phyloP scores from a whole-genome alignment of 2,329 filamentous ascomycete genomes.

The Mycosphaerella sp. region DNA sequence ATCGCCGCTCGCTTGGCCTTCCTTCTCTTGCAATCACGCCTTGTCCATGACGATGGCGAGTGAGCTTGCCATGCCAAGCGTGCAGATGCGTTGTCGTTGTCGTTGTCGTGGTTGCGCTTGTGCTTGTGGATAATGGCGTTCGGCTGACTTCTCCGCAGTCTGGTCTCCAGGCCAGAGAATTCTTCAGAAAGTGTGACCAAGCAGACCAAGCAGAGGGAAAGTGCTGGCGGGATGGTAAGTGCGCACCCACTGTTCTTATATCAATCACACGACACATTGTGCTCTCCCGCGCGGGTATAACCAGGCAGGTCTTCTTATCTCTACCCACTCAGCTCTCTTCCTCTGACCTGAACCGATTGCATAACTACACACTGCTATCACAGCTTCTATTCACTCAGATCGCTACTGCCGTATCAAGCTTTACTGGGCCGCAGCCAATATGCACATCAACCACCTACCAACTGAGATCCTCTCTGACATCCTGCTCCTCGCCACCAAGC shows the following conservation, averaged over 20 bases:
- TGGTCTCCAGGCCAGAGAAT: conserved; percentile 10
- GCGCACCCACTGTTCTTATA: conserved; percentile 3
- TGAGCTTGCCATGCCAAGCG: conserved; percentile 7
- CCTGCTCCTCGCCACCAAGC: conserved; percentile 44
- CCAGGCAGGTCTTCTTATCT: conserved; percentile 20
- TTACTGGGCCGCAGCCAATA: conserved; percentile 4
- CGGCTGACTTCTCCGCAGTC: conserved; percentile 6
- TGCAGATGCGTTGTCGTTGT: conserved; percentile 5
- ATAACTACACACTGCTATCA: conserved; percentile 10
- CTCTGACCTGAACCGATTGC: conserved; percentile 14
- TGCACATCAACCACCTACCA: conserved; percentile 44
- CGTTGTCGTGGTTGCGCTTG: too few species aligned
- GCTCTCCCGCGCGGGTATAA: neutral
- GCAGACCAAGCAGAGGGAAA: neutral
- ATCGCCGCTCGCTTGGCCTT: neutral
- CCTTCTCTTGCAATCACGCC: conserved; percentile 12
- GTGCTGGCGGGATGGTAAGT: conserved; percentile 1
- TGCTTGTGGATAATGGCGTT: conserved; percentile 4
- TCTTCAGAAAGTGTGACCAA: conserved; percentile 1
- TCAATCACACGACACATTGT: conserved; percentile 4
- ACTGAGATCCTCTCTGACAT: conserved; percentile 49
- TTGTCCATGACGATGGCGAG: conserved; percentile 7
- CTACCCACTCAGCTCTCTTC: conserved; percentile 16
- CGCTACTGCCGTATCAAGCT: conserved; percentile 2
- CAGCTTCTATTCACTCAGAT: conserved; percentile 11